Percentiles rank a stretch among this genome's conserved stretches.
These are phyloP conservation scores for Rhynchosporium secalis DNA, from an alignment of 2,329 filamentous ascomycete genomes.

Conservation along the genomic window DNA sequence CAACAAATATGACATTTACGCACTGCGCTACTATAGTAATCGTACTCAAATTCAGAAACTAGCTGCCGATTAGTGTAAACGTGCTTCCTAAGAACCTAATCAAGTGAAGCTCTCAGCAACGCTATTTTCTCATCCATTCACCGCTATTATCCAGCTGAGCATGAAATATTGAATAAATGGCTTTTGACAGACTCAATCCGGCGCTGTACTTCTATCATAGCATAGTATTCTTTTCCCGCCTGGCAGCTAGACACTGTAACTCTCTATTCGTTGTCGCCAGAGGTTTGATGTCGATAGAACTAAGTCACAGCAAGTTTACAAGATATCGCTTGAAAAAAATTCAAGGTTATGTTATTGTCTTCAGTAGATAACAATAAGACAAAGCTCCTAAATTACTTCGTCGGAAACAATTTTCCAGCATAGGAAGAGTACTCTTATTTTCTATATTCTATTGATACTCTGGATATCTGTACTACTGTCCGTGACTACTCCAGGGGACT, in stretches of 20 bases:
- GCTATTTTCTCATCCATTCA: not conserved
- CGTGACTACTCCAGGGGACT: too few species aligned
- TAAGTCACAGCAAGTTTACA: too few species aligned
- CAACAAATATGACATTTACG: not conserved
- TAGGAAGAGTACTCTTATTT: too few species aligned
- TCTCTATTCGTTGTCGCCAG: not conserved
- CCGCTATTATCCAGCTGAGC: not conserved
- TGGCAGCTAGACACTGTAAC: not conserved
- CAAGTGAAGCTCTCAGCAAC: not conserved
- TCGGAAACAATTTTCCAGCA: too few species aligned
- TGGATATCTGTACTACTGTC: too few species aligned
- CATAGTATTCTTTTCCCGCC: not conserved
- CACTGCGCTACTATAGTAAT: not conserved
- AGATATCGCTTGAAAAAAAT: too few species aligned
- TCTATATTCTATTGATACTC: too few species aligned
- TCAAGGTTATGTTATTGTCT: too few species aligned
- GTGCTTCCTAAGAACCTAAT: not conserved
- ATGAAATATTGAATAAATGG: not conserved
- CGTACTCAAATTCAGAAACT: not conserved
- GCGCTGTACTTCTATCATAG: not conserved
- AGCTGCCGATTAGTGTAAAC: not conserved
- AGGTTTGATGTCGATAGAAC: not conserved
- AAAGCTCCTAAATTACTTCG: too few species aligned
- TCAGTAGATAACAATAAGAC: too few species aligned
- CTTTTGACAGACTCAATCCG: not conserved